Evolutionary conservation across 192 early-diverging fungal species (phyloP).

Genomic region (Linnemannia zychae): DNA sequence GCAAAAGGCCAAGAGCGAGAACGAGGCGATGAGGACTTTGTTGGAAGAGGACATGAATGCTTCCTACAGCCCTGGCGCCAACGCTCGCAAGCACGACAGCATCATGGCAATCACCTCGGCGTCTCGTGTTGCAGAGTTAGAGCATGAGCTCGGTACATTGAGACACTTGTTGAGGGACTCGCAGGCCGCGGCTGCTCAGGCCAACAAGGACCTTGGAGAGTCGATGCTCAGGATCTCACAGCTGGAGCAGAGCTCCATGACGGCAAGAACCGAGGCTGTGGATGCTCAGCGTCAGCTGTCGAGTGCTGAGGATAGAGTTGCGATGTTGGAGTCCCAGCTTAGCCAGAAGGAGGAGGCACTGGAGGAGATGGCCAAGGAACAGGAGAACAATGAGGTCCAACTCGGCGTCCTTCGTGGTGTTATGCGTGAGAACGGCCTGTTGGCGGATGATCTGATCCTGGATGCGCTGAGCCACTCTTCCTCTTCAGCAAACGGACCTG

Average conservation of each 20-base stretch:
- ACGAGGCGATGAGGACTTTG: constrained; percentile 55
- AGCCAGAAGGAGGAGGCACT: constrained; percentile 59
- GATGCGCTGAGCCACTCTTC: constrained; percentile 39
- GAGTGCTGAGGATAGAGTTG: constrained; percentile 58
- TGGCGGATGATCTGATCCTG: constrained; percentile 55
- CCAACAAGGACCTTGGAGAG: constrained; percentile 58
- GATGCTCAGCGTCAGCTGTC: constrained; percentile 54
- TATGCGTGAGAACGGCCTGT: constrained; percentile 62
- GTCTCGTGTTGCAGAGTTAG: constrained; percentile 49
- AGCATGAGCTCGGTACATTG: constrained; percentile 57
- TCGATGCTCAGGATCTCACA: constrained; percentile 59
- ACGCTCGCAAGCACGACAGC: constrained; percentile 44
- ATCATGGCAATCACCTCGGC: constrained; percentile 57
- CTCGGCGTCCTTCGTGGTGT: constrained; percentile 64
- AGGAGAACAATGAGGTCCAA: constrained; percentile 70
- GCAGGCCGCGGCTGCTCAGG: constrained; percentile 44
- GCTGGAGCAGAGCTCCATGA: constrained; percentile 61
- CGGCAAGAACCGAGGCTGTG: constrained; percentile 58
- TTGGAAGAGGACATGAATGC: constrained; percentile 62
- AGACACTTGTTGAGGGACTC: constrained; percentile 49
- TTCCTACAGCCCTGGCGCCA: constrained; percentile 45
- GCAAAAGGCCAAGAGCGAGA: constrained; percentile 59
- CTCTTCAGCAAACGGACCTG: background rate
- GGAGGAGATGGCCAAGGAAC: constrained; percentile 59
- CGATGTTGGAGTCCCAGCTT: constrained; percentile 52